Base-by-base conservation (phyloP, 2,329 filamentous ascomycete genomes). In the Trichoderma afroharzianum region DNA sequence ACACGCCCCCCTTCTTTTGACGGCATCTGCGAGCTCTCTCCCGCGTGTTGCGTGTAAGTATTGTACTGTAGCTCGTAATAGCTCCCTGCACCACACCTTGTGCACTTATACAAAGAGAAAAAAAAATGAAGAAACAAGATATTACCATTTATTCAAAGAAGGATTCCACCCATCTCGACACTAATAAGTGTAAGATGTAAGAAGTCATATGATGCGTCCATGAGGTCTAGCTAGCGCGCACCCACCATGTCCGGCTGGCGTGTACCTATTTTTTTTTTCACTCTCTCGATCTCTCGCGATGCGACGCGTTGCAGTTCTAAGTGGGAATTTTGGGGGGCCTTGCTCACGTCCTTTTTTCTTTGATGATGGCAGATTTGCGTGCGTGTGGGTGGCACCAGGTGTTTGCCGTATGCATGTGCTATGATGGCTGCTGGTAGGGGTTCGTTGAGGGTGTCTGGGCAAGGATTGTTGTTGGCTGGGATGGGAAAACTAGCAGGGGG, bases 121-220 rank as follows among this genome's bases (percentile, higher is more conserved):
- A 21, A 15, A 24, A 43, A 47, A 47, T n/a, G n/a, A n/a, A 18
- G 47, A 18, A 59, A n/a, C 15, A 36, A 47, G 55, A 50, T 9
- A 47, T 15, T 26, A 7, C n/a, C 63, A 12, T 39, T 43, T 8
- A n/a, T 15, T 21, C 12, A n/a, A 26, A 18, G 14, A 11, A 24
- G 32, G 30, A 66, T 30, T 4, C 55, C 21, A 53, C 47, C 7
- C 47, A 15, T 15, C 21, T 61, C 28, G 21, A 26, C 66, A 71
- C 61, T 50, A 68, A 72, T 24, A 63, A 30, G 24, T 63, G 39
- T 15, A 57, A 53, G 24, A 72, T 66, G 73, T 68, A 69, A n/a
- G 63, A 50, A 67, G 73, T 74, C 73, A 74, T 58, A 72, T 74
- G 73, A 74, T 59, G 63, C 24, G 73, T 36, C 64, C 73, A 74